These are phyloP conservation scores for Penicillium vulpinum DNA, from an alignment of 2,329 filamentous ascomycete species.

Conservation along the genomic window DNA sequence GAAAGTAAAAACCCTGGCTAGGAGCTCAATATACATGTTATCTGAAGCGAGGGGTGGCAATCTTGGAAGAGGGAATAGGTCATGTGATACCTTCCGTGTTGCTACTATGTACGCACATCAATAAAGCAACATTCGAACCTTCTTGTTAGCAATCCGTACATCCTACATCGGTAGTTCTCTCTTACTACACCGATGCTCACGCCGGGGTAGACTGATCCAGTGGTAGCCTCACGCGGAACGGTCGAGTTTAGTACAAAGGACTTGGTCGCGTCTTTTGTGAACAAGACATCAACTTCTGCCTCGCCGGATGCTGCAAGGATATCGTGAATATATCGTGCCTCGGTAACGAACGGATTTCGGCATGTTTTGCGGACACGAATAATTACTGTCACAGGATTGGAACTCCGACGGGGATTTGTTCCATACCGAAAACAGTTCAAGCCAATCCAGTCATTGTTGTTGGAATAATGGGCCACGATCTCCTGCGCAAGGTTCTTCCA, in stretches of 20 bases:
- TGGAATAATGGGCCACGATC: background rate
- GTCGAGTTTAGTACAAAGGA: too few relatives aligned
- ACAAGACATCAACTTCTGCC: background rate
- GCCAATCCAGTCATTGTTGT: background rate
- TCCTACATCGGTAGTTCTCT: too few relatives aligned
- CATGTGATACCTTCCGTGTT: too few relatives aligned
- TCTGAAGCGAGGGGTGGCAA: too few relatives aligned
- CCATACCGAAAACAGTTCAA: background rate
- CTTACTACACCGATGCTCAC: background rate
- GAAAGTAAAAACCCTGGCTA: too few relatives aligned
- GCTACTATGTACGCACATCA: too few relatives aligned
- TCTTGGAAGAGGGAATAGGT: too few relatives aligned
- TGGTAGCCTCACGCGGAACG: background rate
- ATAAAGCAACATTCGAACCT: too few relatives aligned
- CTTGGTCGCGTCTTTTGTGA: background rate
- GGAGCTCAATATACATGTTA: too few relatives aligned
- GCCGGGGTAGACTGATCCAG: background rate
- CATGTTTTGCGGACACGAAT: background rate
- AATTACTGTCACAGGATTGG: background rate
- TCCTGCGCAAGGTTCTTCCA: background rate
- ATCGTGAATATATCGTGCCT: background rate
- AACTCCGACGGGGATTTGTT: background rate
- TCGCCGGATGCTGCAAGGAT: background rate
- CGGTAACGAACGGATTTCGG: background rate
- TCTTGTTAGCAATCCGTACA: too few relatives aligned